Evolutionary conservation across 129 eudicot genomes (phyloP).

Genomic region (Flaveria robusta): DNA sequence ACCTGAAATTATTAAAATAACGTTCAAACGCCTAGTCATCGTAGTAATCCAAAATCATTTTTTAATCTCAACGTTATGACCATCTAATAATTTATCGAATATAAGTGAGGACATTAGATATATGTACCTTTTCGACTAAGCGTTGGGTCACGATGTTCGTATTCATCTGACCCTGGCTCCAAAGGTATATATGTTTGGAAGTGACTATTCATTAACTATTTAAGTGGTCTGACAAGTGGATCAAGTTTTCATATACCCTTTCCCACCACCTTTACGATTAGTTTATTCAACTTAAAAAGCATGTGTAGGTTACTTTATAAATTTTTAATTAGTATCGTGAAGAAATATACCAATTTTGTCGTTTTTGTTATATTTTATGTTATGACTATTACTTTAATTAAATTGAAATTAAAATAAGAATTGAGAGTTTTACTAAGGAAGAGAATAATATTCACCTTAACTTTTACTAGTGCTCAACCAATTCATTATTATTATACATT

Average conservation of each 20-base stretch:
- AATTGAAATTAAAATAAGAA: too few species aligned
- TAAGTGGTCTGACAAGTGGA: conserved; percentile 34
- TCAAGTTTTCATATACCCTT: conserved; percentile 27
- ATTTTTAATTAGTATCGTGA: not conserved
- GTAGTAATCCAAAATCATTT: not conserved
- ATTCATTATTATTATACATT: too few species aligned
- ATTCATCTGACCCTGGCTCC: conserved; percentile 37
- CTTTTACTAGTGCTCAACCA: not conserved
- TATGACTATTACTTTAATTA: not conserved
- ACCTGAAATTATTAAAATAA: not conserved
- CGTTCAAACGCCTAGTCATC: not conserved
- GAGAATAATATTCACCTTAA: too few species aligned
- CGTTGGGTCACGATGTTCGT: conserved; percentile 31
- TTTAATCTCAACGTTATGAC: not conserved
- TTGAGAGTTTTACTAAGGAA: too few species aligned
- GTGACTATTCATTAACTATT: conserved; percentile 27
- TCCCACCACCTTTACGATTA: conserved; percentile 11
- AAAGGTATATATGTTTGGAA: conserved; percentile 22
- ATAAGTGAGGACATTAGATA: not conserved
- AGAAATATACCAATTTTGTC: not conserved
- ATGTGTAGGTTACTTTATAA: not conserved
- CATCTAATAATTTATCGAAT: not conserved
- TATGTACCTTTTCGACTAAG: conserved; percentile 20
- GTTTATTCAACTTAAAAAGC: not conserved
- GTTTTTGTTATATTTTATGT: not conserved